Conservation (phyloP, 106 monocot genomes). For the Ottelia alismoides region DNA sequence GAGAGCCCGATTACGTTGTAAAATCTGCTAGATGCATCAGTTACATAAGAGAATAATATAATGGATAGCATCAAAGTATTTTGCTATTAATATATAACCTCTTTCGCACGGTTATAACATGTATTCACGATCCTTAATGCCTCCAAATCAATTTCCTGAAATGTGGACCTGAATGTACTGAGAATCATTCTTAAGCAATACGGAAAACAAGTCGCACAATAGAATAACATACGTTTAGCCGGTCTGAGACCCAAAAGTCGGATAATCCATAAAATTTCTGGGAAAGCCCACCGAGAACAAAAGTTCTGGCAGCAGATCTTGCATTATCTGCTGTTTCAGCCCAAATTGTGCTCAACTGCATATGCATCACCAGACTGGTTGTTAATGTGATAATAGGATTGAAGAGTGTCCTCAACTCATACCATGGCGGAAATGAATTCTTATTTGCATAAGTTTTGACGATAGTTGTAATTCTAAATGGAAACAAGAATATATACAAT, state of each 20-base stretch:
- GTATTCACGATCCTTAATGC: conserved; percentile 49
- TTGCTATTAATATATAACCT: conserved; percentile 22
- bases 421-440: no score
- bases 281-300: conserved; percentile 77
- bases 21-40: conserved; percentile 30
- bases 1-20: conserved; percentile 41
- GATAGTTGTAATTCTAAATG: no score
- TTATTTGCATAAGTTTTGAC: no score
- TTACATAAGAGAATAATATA: neutral
- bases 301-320: conserved; percentile 64
- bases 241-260: conserved; percentile 61
- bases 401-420: no score
- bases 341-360: conserved; percentile 88
- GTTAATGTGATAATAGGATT: no score
- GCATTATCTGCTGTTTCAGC: conserved; percentile 83
- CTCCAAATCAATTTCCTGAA: conserved; percentile 85
- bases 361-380: no score
- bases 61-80: neutral
- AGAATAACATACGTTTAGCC: conserved; percentile 44
- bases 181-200: neutral
- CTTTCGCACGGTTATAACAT: conserved; percentile 68
- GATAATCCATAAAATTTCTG: conserved; percentile 62
- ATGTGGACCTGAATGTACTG: no score
- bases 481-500: no score
- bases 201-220: neutral